Evolutionary conservation across 306 rosid genomes (phyloP).

Genomic region (Biancaea sappan): DNA sequence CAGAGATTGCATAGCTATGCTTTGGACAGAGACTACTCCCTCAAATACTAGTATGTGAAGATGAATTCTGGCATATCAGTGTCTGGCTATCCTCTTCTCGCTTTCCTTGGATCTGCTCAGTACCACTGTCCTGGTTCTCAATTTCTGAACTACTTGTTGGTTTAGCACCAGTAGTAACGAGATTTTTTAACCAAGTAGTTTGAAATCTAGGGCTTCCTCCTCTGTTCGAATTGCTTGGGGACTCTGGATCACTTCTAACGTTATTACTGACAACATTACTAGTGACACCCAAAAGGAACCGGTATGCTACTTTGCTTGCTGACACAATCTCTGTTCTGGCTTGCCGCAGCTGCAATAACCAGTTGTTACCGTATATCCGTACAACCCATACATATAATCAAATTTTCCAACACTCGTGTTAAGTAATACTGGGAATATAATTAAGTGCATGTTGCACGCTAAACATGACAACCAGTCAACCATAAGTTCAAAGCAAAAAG

Average conservation of each 20-base stretch:
- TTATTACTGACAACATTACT: conserved; percentile 75
- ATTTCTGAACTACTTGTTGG: conserved; percentile 81
- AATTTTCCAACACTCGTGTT: background rate
- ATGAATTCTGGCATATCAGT: conserved; percentile 42
- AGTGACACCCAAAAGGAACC: conserved; percentile 77
- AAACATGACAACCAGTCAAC: background rate
- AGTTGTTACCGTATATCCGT: conserved; percentile 10
- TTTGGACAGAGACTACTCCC: conserved; percentile 13
- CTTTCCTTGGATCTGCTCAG: conserved; percentile 27
- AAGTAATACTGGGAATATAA: background rate
- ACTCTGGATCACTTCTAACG: conserved; percentile 47
- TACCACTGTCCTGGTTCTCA: conserved; percentile 59
- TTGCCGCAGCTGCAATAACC: conserved; percentile 80
- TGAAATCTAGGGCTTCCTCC: conserved; percentile 72
- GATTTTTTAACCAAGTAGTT: conserved; percentile 83
- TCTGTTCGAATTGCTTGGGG: conserved; percentile 69
- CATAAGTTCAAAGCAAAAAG: background rate
- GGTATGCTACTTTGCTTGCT: conserved; percentile 96
- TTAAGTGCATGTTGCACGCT: background rate
- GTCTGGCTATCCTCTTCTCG: conserved; percentile 47
- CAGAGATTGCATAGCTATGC: conserved; percentile 40
- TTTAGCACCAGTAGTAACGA: conserved; percentile 78
- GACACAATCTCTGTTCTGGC: conserved; percentile 91
- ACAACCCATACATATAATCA: background rate
- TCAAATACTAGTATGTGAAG: conserved; percentile 50